Conservation (phyloP, 2,329 filamentous ascomycete species). For the Didymella arachidicola region DNA sequence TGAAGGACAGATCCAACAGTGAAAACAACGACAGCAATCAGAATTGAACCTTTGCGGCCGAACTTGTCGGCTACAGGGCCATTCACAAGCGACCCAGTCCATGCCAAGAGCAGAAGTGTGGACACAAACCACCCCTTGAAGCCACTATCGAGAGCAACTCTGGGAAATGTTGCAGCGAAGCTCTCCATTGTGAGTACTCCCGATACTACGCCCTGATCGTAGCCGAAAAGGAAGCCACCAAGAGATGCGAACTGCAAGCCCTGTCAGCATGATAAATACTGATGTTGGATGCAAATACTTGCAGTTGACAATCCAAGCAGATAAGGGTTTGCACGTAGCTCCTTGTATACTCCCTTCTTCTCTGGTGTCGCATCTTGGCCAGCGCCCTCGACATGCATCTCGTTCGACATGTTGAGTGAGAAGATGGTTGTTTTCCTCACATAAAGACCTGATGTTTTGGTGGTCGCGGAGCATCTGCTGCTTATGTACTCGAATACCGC, state of each 20-base stretch:
- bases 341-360: constrained; percentile 31
- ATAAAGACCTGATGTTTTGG: neutral
- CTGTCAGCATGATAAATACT: neutral
- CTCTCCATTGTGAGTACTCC: constrained; percentile 34
- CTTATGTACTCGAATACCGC: constrained; percentile 14
- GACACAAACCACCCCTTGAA: constrained; percentile 38
- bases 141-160: constrained; percentile 27
- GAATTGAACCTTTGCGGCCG: constrained; percentile 31
- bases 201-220: constrained; percentile 32
- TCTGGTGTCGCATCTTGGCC: constrained; percentile 9
- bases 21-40: constrained; percentile 33
- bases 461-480: neutral
- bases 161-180: constrained; percentile 31
- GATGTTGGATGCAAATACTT: neutral
- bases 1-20: constrained; percentile 30
- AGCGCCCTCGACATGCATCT: constrained; percentile 11
- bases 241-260: constrained; percentile 27
- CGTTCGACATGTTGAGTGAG: constrained; percentile 14
- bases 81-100: constrained; percentile 36
- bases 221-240: constrained; percentile 34
- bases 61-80: constrained; percentile 33
- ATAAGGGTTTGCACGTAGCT: constrained; percentile 33
- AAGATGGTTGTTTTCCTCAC: neutral
- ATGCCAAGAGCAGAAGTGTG: constrained; percentile 29
- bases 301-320: constrained; percentile 31